phyloP scores from a whole-genome alignment of 2,329 filamentous ascomycete species.

The Phialophora chinensis region DNA sequence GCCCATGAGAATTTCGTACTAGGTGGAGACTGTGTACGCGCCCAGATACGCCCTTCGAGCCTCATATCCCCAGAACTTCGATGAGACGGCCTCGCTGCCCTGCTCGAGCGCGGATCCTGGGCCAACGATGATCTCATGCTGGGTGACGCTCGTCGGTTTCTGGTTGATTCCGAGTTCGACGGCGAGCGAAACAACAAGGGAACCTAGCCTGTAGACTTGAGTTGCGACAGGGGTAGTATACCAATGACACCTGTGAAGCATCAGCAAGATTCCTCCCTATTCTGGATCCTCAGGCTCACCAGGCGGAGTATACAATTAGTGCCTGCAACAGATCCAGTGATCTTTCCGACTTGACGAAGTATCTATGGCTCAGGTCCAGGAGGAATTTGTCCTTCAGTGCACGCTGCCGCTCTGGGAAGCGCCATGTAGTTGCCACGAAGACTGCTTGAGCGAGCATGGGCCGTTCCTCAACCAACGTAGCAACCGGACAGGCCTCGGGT shows the following conservation, averaged over 20 bases:
- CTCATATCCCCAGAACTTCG: slow-evolving; percentile 29
- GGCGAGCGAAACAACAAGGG: slow-evolving; percentile 57
- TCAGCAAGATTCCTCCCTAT: background rate
- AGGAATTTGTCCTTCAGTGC: slow-evolving; percentile 23
- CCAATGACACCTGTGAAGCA: slow-evolving; percentile 25
- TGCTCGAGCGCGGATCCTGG: background rate
- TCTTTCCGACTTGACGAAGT: slow-evolving; percentile 24
- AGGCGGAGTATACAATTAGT: slow-evolving; percentile 30
- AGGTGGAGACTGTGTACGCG: slow-evolving; percentile 23
- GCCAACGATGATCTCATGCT: slow-evolving; percentile 30
- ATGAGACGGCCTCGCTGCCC: slow-evolving; percentile 19
- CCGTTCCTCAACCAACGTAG: slow-evolving; percentile 23
- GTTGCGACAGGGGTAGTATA: slow-evolving; percentile 20
- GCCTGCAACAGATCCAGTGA: slow-evolving; percentile 30
- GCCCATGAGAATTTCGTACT: slow-evolving; percentile 16
- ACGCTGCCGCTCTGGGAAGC: slow-evolving; percentile 17
- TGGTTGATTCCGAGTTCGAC: slow-evolving; percentile 29
- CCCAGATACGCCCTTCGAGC: slow-evolving; percentile 27
- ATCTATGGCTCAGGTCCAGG: slow-evolving; percentile 20
- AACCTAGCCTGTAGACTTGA: slow-evolving; percentile 50
- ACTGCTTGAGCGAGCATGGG: slow-evolving; percentile 29
- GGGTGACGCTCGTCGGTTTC: slow-evolving; percentile 24
- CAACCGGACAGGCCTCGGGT: slow-evolving; percentile 20
- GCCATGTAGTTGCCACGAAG: slow-evolving; percentile 27
- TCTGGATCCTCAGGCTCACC: slow-evolving; percentile 7